Base-by-base conservation (phyloP, 2,329 filamentous ascomycete species). In the Colletotrichum zoysiae region DNA sequence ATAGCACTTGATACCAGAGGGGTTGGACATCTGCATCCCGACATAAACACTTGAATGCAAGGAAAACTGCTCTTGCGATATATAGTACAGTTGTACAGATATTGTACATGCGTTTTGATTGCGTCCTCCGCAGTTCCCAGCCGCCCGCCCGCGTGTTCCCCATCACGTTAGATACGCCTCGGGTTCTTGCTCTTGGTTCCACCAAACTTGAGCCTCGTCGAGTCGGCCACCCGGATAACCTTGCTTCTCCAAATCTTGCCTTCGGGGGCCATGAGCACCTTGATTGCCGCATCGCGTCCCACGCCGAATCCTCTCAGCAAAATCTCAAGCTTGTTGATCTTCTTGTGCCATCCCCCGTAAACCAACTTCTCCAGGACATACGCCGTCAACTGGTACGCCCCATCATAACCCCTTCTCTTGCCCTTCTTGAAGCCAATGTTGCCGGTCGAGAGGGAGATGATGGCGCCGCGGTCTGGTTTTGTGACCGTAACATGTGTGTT, bases 401-500 rank as follows among this genome's bases (percentile, higher is more conserved):
- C 92, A 83, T 99, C 96, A 84, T 96, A 99, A 69, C 90, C 89
- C 73, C 93, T 91, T 75, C 96, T 90, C 61, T 91, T 90, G 23
- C 90, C 86, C 84, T 98, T 97, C 78, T 88, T 89, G 84, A 98
- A 98, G n/a, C 95, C 95, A 71, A 99, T 90, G 78, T 97, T 95
- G 60, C 96, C 96, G 71, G 91, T 89, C 2, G 93, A 93, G 76
- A 97, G 82, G 16, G 92, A 94, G 74, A 99, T 86, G 75, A 98
- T 88, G 38, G 94, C 89, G 74, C 94, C 89, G 59, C 92, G 88
- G 80, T 94, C 91, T 38, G 96, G 95, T 78, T 92, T 91, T 30
- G 95, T 94, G 75, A 98, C 89, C 1, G 95, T 98, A 78, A 99
- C 89, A 82, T 98, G 94, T 26, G 94, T 96, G 85, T 99, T 99